Base-by-base conservation (phyloP, 2,329 filamentous ascomycete species). In the Sporothrix globosa region DNA sequence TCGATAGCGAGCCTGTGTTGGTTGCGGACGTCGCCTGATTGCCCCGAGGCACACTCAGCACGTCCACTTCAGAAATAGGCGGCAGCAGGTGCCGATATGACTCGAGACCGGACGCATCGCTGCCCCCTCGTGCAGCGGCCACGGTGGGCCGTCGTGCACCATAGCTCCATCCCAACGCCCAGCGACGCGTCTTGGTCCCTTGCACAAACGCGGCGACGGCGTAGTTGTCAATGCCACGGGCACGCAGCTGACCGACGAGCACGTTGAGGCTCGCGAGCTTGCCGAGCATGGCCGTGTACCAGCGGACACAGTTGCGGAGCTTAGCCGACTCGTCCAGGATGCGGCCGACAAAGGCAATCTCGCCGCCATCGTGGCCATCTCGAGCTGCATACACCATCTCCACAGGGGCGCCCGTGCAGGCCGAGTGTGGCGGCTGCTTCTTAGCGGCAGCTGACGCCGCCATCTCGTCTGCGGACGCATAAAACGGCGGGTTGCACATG, bases 401-500 rank as follows among this genome's bases (percentile, higher is more conserved):
- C 1, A 89, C 84, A 0, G 88, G 84, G 0, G 91, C 87, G 7
- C 95, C 96, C 0, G 94, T 97, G 77, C 88, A 88, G 65, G 91
- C 89, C 0, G 91, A 91, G 70, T 87, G 87, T 0, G 94, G 91
- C 0, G 88, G 88, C 0, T 85, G 84, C 3, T 84, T 80, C 78
- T 97, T 97, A 50, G 84, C 80, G 19, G 83, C 79, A 0, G 92
- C 90, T 1, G 90, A 90, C 4, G 82, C 80, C 3, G 85, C 74
- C 79, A 97, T 87, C 67, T 96, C 93, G 5, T 84, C 80, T 3
- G 86, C 81, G 0, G 92, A 93, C n/a, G 84, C 80, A 82, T 97
- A 98, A 81, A 99, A 99, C 0, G 96, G 96, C 0, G 96, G 96
- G 75, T 99, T 99, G 73, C 91, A 95, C 89, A 98, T 96, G 71